Evolutionary conservation across 2,329 filamentous ascomycete genomes (phyloP), one percentile per base, ranked within the genome.

Genomic region (Fusarium sp.): DNA sequence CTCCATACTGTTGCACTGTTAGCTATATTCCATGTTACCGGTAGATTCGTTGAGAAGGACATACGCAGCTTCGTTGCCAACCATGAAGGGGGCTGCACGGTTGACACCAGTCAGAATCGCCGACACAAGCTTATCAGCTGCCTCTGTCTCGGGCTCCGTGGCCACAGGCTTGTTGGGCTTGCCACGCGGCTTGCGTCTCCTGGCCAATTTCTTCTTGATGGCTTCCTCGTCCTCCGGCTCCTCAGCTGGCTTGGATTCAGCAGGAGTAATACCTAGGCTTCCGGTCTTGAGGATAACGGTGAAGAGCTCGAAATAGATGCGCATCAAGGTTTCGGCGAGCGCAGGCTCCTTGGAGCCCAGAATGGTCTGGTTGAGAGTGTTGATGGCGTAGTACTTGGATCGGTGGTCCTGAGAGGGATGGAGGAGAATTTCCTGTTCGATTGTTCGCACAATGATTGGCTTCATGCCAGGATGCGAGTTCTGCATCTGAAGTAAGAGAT

Each of bases 311-410:
- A 99, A 99, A 84, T 98, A 99, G 51, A 98, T 95, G 62, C 94
- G 91, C 42, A 99, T 86, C 16, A 99, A 87, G 62, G 92, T 90
- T 78, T 93, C 92, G 9, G 95, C 95, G 20, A 97, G 89, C 20
- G 90, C 87, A 42, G 95, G 92, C 79, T 98, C 96, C 77, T 93
- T 96, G 63, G 85, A 89, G 81, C 94, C 97, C 58, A 99, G 84
- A 58, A 98, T 95, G 0, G 96, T 98, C 84, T 99, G 97, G 81
- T 99, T 99, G 58, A 99, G 87, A 0, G 96, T 98, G 81, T 98
- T 98, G 81, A 98, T 92, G 36, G 94, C 95, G 82, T 98, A 98
- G 84, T 99, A 99, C 80, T 94, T 97, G 44, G 96, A 94, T 76
- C 97, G 93, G 38, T 92, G 87, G 78, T 91, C 96, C 82, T 98